A percentile compares a stretch with the other conserved stretches of the same genome.
Evolutionary conservation across 257 asterid species (phyloP).

Genomic region (Parsonsia alboflavescens): DNA sequence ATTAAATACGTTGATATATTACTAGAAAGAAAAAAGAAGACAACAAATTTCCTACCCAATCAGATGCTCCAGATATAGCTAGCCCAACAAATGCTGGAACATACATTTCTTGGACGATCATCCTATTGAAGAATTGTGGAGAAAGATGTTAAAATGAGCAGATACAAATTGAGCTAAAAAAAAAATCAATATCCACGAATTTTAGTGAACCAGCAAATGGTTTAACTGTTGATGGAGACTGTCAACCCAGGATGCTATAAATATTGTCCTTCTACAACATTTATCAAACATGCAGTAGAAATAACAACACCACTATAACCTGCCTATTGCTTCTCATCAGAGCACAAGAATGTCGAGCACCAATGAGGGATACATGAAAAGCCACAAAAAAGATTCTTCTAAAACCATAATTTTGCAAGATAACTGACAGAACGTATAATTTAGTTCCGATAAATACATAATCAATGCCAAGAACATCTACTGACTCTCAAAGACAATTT

Average conservation of each 20-base stretch:
- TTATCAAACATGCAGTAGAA: background rate
- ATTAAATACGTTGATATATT: conserved; percentile 12
- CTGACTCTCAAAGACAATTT: background rate
- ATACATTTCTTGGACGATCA: conserved; percentile 84
- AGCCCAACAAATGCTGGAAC: conserved; percentile 77
- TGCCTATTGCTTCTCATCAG: background rate
- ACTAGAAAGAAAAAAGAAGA: conserved; percentile 9
- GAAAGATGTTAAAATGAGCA: background rate
- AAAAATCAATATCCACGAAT: too few relatives aligned
- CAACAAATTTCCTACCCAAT: conserved; percentile 60
- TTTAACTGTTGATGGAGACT: background rate
- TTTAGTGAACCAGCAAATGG: background rate
- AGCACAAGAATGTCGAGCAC: background rate
- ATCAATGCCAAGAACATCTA: background rate
- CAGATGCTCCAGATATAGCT: conserved; percentile 82
- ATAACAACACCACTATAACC: background rate
- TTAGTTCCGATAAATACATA: background rate
- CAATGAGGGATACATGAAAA: background rate
- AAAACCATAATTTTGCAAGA: background rate
- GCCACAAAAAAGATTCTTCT: background rate
- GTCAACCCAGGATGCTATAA: background rate
- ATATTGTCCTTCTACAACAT: background rate
- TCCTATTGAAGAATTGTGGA: conserved; percentile 49
- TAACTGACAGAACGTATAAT: background rate
- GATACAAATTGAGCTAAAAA: background rate